Evolutionary conservation across 2,329 filamentous ascomycete species (phyloP).

Genomic region (Phyllachora maydis): DNA sequence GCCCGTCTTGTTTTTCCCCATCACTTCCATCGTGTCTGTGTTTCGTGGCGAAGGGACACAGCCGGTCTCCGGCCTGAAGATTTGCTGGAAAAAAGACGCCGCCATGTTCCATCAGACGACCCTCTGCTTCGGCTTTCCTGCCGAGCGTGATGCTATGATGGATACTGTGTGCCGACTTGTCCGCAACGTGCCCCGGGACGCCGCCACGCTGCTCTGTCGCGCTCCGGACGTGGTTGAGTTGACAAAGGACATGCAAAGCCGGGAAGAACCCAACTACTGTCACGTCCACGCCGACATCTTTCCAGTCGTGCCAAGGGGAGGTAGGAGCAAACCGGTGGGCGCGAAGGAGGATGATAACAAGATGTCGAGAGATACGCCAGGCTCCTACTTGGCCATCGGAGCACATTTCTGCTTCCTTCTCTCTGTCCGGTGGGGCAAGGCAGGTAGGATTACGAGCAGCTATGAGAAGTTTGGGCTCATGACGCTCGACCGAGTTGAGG

Average conservation of each 20-base stretch:
- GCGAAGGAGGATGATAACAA: conserved; percentile 19
- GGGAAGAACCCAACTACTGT: conserved; percentile 17
- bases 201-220: conserved; percentile 15
- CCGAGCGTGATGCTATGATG: conserved; percentile 28
- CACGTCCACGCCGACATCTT: conserved; percentile 21
- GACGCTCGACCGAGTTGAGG: conserved; percentile 27
- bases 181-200: conserved; percentile 11
- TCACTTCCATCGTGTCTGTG: conserved; percentile 27
- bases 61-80: conserved; percentile 28
- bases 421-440: conserved; percentile 22
- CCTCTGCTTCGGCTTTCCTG: conserved; percentile 25
- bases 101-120: conserved; percentile 24
- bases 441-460: conserved; percentile 23
- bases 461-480: conserved; percentile 30
- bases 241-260: conserved; percentile 23
- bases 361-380: conserved; percentile 25
- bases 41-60: conserved; percentile 28
- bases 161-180: conserved; percentile 20
- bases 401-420: conserved; percentile 30
- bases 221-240: conserved; percentile 23
- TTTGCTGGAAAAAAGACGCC: conserved; percentile 31
- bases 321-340: conserved; percentile 16
- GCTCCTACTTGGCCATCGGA: conserved; percentile 32
- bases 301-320: conserved; percentile 24
- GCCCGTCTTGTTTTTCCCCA: conserved; percentile 20